Conservation (phyloP, 345 rosid species). For the Bretschneidera sinensis region DNA sequence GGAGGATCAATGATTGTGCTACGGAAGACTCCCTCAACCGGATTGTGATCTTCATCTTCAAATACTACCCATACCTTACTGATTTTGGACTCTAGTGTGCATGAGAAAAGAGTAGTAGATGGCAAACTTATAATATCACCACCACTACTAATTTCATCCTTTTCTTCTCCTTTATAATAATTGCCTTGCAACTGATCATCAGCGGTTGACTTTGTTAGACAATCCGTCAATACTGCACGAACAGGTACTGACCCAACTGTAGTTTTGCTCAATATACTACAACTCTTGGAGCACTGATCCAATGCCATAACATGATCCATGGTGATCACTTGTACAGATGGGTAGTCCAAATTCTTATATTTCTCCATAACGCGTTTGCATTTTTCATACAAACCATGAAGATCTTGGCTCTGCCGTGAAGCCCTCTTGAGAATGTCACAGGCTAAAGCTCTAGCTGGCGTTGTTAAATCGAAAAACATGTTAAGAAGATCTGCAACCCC, state of each 20-base stretch:
- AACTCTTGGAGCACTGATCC: conserved; percentile 44
- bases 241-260: too few species aligned
- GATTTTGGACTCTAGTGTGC: conserved; percentile 64
- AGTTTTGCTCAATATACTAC: too few species aligned
- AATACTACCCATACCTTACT: conserved; percentile 80
- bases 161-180: conserved; percentile 6
- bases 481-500: conserved; percentile 45
- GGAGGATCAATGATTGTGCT: too few species aligned
- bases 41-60: conserved; percentile 44
- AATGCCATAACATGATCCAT: conserved; percentile 57
- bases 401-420: conserved; percentile 46
- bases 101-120: conserved; percentile 33
- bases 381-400: conserved; percentile 44
- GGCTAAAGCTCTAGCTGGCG: conserved; percentile 55
- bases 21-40: too few species aligned
- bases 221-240: too few species aligned
- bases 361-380: conserved; percentile 43
- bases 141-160: conserved; percentile 16
- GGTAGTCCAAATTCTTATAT: conserved; percentile 62
- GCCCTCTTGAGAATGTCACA: conserved; percentile 63
- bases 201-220: conserved; percentile 20
- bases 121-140: conserved; percentile 15
- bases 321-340: conserved; percentile 51
- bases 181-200: conserved; percentile 14
- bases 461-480: conserved; percentile 61